Base-by-base conservation (phyloP, 495 filamentous ascomycete genomes). In the Pyronema domesticum region DNA sequence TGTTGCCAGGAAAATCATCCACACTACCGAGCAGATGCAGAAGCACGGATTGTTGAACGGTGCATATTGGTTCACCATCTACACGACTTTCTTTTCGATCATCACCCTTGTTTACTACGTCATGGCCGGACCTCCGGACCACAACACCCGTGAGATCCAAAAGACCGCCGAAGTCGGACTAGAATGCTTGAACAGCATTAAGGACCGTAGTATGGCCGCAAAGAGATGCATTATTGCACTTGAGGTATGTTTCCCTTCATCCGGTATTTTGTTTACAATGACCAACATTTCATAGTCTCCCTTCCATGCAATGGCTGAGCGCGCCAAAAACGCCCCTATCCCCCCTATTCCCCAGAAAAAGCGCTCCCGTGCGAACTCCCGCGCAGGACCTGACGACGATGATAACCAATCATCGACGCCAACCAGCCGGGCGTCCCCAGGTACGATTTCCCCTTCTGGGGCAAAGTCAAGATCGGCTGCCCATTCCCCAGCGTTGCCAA, bases 31-130 rank as follows among this genome's bases (percentile, higher is more conserved):
- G 30, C 83, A 91, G 58, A 95, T 96, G 79, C 86, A 89, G 57
- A 83, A 80, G 62, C 75, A 80, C 58, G 81, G 80, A 0, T 72
- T 93, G 9, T 75, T 98, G 18, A 83, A 85, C 60, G 91, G 91
- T 0, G 85, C 88, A 0, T 94, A 89, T 69, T 98, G 91, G 91
- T 95, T 95, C 60, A 84, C 83, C 46, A 86, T 95, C 70, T 96
- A 95, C 60, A 94, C 91, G 2, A 85, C 86, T 11, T 96, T 95
- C 69, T 96, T 95, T 66, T 82, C 88, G 18, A 87, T 95, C 43
- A 73, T 98, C 8, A 87, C 88, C 0, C 69, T 96, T 54, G 72
- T 95, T 11, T 98, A 89, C 69, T 95, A 82, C 61, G 86, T 86
- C 0, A 68, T 95, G 11, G 89, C 95, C 67, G 95, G 94, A 61